Evolutionary conservation across 1,139 yeast genomes (phyloP), one percentile per base, ranked within the genome.

Genomic region (Pneumocystis wakefieldiae): DNA sequence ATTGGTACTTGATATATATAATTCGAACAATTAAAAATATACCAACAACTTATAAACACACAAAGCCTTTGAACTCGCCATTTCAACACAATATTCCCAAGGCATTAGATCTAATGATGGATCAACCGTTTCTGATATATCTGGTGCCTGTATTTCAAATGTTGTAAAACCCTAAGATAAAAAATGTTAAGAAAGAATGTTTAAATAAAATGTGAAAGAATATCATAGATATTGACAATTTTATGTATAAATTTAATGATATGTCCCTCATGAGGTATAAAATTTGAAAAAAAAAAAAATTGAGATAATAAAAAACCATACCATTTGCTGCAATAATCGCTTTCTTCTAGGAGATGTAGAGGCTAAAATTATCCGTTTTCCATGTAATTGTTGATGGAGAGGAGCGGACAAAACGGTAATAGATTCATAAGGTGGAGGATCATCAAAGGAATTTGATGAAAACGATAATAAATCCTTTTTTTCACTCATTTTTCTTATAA

Each of bases 311-410:
- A 37, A 15, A 14, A 14, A 2, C 2, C 55, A 24, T 24, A 48
- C 55, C 68, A 91, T 75, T 69, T 86, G 84, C 59, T 69, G 67
- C 48, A 92, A 71, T 29, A 92, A 85, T 66, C 87, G 87, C 63
- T 76, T 75, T 64, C 98, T 76, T 66, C 97, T 78, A 1, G 95
- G 94, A 0, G 97, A 90, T 1, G 87, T 80, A 1, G 96, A 88
- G 0, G 96, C 97, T 15, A 92, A 77, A 1, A 89, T 76, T 32
- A 89, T 76, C 48, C 76, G 65, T 37, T 66, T 64, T 39, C 65
- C 68, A 14, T 61, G 58, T 17, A 69, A 64, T n/a, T 62, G 61
- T 12, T 64, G 65, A 58, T 67, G 68, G 8, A 69, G 63, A 1
- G 69, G 69, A 6, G 68, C 62, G 4, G 63, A 66, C 19, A 68